Evolutionary conservation across 75 land plant genomes (phyloP).

Genomic region (Cupressus sempervirens): DNA sequence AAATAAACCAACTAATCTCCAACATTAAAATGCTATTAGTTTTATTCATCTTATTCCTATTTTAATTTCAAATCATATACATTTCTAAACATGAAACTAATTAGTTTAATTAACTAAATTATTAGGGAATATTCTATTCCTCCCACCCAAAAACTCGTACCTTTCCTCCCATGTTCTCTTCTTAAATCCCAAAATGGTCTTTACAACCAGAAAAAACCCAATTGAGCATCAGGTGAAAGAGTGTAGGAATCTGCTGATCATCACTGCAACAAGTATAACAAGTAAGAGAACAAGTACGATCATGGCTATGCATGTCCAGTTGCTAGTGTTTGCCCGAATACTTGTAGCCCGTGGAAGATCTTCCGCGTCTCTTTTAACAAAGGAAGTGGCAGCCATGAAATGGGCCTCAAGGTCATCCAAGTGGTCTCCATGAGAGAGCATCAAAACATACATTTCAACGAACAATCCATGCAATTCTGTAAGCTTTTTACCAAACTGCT

Average conservation of each 20-base stretch:
- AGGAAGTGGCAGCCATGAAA: slow-evolving; percentile 32
- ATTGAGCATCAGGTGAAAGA: too few species aligned
- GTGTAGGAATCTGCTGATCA: slow-evolving; percentile 2
- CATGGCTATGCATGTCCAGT: slow-evolving; percentile 41
- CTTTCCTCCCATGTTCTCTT: too few species aligned
- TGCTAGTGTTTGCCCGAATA: slow-evolving; percentile 28
- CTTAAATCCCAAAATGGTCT: too few species aligned
- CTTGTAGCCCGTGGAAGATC: slow-evolving; percentile 33
- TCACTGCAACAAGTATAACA: slow-evolving; percentile 23
- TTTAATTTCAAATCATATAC: too few species aligned
- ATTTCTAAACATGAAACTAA: too few species aligned
- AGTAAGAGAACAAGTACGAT: slow-evolving; percentile 31
- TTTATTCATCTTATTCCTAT: too few species aligned
- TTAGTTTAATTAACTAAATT: too few species aligned
- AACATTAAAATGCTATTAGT: too few species aligned
- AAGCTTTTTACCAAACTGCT: slow-evolving; percentile 18
- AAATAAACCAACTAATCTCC: too few species aligned
- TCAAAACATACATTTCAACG: slow-evolving; percentile 60
- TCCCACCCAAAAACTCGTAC: too few species aligned
- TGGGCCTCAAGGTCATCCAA: slow-evolving; percentile 47
- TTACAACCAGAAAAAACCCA: too few species aligned
- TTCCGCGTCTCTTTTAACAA: slow-evolving; percentile 31
- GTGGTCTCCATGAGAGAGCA: slow-evolving; percentile 49
- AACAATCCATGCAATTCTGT: slow-evolving; percentile 53
- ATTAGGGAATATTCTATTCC: too few species aligned